These are phyloP conservation scores for Berkeleyomyces basicola DNA, from an alignment of 2,329 filamentous ascomycete species.

Conservation along the genomic window DNA sequence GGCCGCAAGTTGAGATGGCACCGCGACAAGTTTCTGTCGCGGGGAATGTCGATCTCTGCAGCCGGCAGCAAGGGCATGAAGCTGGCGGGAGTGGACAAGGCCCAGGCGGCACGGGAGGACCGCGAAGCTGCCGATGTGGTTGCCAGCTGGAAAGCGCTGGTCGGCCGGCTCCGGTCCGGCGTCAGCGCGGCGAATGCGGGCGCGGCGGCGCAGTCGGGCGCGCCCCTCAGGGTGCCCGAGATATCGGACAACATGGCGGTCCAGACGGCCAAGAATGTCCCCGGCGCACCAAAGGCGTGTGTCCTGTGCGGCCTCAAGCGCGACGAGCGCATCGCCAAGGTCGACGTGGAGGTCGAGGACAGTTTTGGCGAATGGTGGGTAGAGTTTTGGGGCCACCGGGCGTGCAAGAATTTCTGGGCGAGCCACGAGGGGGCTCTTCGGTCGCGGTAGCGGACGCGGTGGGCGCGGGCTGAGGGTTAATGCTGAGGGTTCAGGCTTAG, in stretches of 20 bases:
- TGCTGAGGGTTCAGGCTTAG: no score
- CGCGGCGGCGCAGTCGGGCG: conserved; percentile 26
- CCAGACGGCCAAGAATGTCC: conserved; percentile 52
- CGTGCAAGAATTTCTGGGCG: conserved; percentile 75
- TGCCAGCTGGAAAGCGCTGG: conserved; percentile 55
- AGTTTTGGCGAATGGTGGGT: conserved; percentile 96
- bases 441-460: conserved; percentile 37
- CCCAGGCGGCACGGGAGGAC: conserved; percentile 67
- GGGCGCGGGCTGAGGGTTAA: no score
- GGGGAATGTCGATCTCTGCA: conserved; percentile 76
- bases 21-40: conserved; percentile 65
- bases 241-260: conserved; percentile 53
- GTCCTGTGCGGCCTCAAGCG: conserved; percentile 75
- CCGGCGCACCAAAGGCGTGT: conserved; percentile 59
- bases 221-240: conserved; percentile 45
- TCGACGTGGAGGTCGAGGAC: conserved; percentile 66
- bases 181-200: conserved; percentile 49
- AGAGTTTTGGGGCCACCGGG: conserved; percentile 68
- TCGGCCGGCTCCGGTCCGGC: conserved; percentile 57
- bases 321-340: conserved; percentile 62
- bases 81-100: conserved; percentile 67
- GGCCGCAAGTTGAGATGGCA: conserved; percentile 83
- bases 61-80: conserved; percentile 78
- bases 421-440: conserved; percentile 54
- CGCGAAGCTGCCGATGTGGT: conserved; percentile 68